Percentiles rank a stretch among this genome's conserved stretches.
phyloP scores from a whole-genome alignment of 306 rosid species.

The Calophaca sinica region DNA sequence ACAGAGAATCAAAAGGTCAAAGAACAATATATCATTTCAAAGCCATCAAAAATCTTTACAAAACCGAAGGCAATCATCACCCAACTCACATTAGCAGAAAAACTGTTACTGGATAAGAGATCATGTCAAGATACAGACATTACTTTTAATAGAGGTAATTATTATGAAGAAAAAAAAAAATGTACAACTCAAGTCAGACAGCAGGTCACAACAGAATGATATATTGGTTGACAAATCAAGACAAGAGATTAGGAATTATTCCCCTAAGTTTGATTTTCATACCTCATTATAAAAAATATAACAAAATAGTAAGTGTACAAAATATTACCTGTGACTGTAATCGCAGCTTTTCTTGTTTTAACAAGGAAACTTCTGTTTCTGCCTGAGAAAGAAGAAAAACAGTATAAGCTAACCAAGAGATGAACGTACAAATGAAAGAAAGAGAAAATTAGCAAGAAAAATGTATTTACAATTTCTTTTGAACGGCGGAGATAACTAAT shows the following conservation, averaged over 20 bases:
- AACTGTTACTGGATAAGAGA: not conserved
- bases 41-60: not conserved
- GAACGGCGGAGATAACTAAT: conserved; percentile 85
- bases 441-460: conserved; percentile 22
- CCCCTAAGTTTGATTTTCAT: not conserved
- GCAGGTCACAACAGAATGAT: not conserved
- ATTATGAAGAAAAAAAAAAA: not conserved
- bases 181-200: conserved; percentile 6
- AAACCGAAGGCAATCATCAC: not conserved
- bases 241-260: not conserved
- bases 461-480: conserved; percentile 81
- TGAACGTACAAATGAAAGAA: conserved; percentile 11
- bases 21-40: conserved; percentile 23
- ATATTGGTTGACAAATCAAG: not conserved
- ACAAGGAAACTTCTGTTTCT: conserved; percentile 85
- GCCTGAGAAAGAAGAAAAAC: conserved; percentile 63
- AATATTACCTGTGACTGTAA: conserved; percentile 80
- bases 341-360: conserved; percentile 87
- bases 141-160: not conserved
- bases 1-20: conserved; percentile 33
- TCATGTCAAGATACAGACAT: not conserved
- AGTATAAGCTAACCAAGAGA: conserved; percentile 29
- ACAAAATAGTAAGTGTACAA: not conserved
- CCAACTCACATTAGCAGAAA: conserved; percentile 7
- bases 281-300: not conserved